phyloP scores from a whole-genome alignment of 2,329 filamentous ascomycete genomes.

The Sarocladium oryzae region DNA sequence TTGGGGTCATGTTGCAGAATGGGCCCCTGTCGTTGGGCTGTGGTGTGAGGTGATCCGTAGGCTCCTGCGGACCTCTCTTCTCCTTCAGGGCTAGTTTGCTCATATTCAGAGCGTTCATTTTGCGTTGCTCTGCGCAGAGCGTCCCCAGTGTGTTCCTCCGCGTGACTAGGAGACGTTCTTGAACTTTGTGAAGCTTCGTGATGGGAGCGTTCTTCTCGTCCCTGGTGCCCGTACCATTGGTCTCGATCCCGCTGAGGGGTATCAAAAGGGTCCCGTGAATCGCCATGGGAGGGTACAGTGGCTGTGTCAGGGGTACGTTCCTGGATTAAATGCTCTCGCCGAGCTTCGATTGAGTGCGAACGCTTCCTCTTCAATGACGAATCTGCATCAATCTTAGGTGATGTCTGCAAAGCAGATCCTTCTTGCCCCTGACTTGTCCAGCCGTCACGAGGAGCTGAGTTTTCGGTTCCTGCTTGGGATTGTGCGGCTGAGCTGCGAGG shows the following conservation, averaged over 20 bases:
- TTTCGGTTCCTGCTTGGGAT: constrained; percentile 15
- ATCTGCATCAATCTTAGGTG: constrained; percentile 25
- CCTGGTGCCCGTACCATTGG: constrained; percentile 41
- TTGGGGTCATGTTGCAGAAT: constrained; percentile 55
- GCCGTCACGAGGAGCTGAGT: constrained; percentile 30
- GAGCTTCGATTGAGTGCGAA: constrained; percentile 53
- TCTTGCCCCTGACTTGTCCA: constrained; percentile 21
- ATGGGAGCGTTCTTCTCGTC: constrained; percentile 39
- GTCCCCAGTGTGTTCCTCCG: constrained; percentile 44
- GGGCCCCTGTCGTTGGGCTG: constrained; percentile 41
- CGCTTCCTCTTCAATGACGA: constrained; percentile 60
- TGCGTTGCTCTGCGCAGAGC: constrained; percentile 38
- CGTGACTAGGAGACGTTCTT: constrained; percentile 38
- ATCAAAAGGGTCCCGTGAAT: constrained; percentile 35
- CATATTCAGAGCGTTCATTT: constrained; percentile 42
- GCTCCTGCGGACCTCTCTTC: constrained; percentile 35
- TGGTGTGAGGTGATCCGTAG: constrained; percentile 32
- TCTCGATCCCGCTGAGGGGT: constrained; percentile 42
- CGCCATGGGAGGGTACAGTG: constrained; percentile 23
- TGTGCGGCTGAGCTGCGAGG: constrained; percentile 20
- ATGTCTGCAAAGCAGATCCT: constrained; percentile 29
- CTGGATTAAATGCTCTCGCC: constrained; percentile 28
- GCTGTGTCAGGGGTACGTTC: constrained; percentile 29
- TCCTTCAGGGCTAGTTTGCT: constrained; percentile 47
- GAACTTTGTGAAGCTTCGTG: constrained; percentile 42